Evolutionary conservation across 441 rosid genomes (phyloP).

Genomic region (Arabidopsis lyrata): DNA sequence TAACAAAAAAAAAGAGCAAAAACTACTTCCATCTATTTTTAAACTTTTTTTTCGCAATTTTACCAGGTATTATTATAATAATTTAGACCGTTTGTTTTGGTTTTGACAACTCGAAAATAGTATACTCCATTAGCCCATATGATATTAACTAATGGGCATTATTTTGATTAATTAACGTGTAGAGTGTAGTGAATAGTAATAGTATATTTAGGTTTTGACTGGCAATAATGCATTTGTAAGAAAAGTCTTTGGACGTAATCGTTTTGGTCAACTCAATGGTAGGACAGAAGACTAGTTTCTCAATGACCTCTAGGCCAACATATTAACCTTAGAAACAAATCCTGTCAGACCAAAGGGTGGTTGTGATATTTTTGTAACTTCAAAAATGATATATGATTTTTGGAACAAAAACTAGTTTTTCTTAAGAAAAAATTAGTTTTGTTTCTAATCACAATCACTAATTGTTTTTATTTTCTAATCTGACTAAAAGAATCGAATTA

Average conservation of each 20-base stretch:
- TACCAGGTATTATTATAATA: too few species aligned
- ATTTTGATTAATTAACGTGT: slow-evolving; percentile 9
- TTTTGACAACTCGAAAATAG: background rate
- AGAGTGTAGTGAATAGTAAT: background rate
- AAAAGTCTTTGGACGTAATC: slow-evolving; percentile 17
- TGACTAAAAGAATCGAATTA: background rate
- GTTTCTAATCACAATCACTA: background rate
- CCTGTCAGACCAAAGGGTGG: background rate
- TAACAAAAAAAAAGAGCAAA: too few species aligned
- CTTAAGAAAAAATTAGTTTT: too few species aligned
- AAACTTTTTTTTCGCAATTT: too few species aligned
- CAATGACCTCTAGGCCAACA: background rate
- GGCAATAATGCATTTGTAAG: slow-evolving; percentile 13
- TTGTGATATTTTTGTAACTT: background rate
- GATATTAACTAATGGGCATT: background rate
- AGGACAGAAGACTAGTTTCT: slow-evolving; percentile 8
- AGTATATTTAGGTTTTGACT: background rate
- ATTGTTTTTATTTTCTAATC: background rate
- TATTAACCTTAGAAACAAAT: background rate
- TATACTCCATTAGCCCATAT: background rate
- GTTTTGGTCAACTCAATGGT: slow-evolving; percentile 35
- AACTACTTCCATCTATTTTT: background rate
- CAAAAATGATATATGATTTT: background rate
- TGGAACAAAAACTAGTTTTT: background rate
- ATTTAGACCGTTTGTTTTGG: background rate